Conservation (phyloP, 1,284 basidiomycete species). For the Cryptococcus sp. region DNA sequence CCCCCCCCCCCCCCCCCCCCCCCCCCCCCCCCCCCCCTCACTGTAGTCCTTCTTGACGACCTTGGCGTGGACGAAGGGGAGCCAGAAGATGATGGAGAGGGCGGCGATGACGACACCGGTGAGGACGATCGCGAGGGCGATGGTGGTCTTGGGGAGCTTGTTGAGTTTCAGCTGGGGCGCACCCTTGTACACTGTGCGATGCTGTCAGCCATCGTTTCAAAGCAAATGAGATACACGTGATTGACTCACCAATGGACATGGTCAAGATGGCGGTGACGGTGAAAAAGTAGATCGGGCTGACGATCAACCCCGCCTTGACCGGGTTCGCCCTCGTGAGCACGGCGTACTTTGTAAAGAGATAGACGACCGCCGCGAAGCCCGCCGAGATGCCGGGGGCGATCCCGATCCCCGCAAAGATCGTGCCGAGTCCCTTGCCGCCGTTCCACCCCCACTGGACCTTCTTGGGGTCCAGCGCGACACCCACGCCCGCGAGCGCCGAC, state of each 20-base stretch:
- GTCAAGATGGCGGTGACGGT: conserved; percentile 42
- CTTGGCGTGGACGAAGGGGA: conserved; percentile 54
- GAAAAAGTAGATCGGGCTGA: conserved; percentile 53
- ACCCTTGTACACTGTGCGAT: conserved; percentile 44
- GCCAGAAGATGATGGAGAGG: conserved; percentile 53
- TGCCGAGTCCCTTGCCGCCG: conserved; percentile 50
- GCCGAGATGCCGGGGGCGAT: conserved; percentile 50
- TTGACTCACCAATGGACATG: conserved; percentile 47
- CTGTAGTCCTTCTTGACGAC: conserved; percentile 54
- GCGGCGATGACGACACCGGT: conserved; percentile 49
- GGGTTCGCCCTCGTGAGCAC: conserved; percentile 50
- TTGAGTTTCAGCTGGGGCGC: conserved; percentile 50
- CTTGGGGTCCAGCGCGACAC: conserved; percentile 50
- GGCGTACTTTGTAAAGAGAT: conserved; percentile 50
- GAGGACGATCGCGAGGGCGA: conserved; percentile 51
- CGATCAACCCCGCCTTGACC: conserved; percentile 41
- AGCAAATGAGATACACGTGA: conserved; percentile 4
- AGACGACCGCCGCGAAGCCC: conserved; percentile 51
- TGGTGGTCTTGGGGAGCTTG: conserved; percentile 38
- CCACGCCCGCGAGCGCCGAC: conserved; percentile 53
- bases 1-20: too few species aligned
- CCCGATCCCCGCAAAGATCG: conserved; percentile 51
- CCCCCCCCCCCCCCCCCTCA: too few species aligned
- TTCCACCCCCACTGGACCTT: conserved; percentile 56
- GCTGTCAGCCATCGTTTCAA: conserved; percentile 14